Evolutionary conservation across 2,329 filamentous ascomycete genomes (phyloP).

Genomic region (Trichophyton schoenleinii): DNA sequence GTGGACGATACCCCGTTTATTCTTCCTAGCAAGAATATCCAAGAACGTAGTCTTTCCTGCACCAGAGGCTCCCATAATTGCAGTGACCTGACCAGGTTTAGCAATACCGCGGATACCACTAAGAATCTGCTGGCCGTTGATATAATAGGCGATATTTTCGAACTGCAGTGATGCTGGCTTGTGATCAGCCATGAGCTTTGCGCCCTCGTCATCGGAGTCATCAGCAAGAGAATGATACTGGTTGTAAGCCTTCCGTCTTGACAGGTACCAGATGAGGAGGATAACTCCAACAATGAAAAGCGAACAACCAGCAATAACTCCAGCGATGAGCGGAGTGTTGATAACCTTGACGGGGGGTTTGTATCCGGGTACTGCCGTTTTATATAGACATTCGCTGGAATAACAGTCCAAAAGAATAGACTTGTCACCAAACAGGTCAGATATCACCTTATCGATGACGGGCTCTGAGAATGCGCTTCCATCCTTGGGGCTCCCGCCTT

Average conservation of each 20-base stretch:
- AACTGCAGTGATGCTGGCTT: slow-evolving; percentile 83
- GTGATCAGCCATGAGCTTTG: slow-evolving; percentile 80
- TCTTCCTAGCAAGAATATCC: slow-evolving; percentile 91
- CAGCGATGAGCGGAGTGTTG: slow-evolving; percentile 91
- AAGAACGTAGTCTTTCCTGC: slow-evolving; percentile 96
- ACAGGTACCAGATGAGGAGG: slow-evolving; percentile 74
- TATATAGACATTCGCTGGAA: slow-evolving; percentile 84
- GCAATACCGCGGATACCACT: slow-evolving; percentile 69
- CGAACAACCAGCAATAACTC: slow-evolving; percentile 73
- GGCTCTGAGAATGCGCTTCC: slow-evolving; percentile 84
- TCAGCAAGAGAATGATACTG: slow-evolving; percentile 63
- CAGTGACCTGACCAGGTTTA: slow-evolving; percentile 88
- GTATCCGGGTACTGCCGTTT: slow-evolving; percentile 87
- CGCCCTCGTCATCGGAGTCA: slow-evolving; percentile 76
- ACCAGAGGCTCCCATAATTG: slow-evolving; percentile 96
- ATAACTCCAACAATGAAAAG: slow-evolving; percentile 84
- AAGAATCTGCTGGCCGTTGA: slow-evolving; percentile 82
- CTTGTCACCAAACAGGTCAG: slow-evolving; percentile 75
- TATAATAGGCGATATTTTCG: slow-evolving; percentile 69
- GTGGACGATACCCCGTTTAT: slow-evolving; percentile 67
- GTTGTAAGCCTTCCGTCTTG: slow-evolving; percentile 51
- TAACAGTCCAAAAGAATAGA: slow-evolving; percentile 75
- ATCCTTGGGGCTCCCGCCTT: slow-evolving; percentile 46
- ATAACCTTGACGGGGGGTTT: slow-evolving; percentile 80
- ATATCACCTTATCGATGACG: slow-evolving; percentile 82